Base-by-base conservation (phyloP, 345 rosid genomes). In the Populus euphratica region DNA sequence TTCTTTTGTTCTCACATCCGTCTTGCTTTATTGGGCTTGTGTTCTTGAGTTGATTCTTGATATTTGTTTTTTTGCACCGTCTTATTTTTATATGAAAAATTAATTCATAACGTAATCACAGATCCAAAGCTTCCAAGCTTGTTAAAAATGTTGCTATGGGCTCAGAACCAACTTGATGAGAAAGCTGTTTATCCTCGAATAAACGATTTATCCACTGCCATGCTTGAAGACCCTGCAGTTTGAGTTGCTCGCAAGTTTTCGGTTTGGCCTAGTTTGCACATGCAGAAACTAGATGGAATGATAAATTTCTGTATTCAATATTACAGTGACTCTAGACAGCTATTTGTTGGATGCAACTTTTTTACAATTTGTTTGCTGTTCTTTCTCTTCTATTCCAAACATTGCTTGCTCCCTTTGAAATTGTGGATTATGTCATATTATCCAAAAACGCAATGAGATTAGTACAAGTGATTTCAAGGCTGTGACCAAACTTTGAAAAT, bases 81-180 rank as follows among this genome's bases (percentile, higher is more conserved):
- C 18, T 1, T 43, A 33, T n/a, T 39, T 78, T 33, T 10, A 23
- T 3, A 1, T 5, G 36, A 59, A 9, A 16, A 18, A 1, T 64
- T 29, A 54, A 5, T 31, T 8, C 3, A 62, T 81, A 74, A 13
- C 49, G 61, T 61, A 4, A 47, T 52, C 44, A 20, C 81, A 96
- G 99, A 96, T 76, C 99, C 99, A 8, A 96, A 96, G 86, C 97
- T 96, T 73, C 95, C 97, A 71, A 90, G 91, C 78, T 86, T 94
- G 88, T 86, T 96, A 79, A 96, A 91, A 89, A 94, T 94, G 99
- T 77, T 96, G 88, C 20, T 90, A 65, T 96, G 97, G 97, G 92
- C 94, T 63, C 97, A 96, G 84, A 90, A 83, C 47, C 92, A 91
- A 82, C 95, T 96, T 7, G 98, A 93, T 79, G 94, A 94, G 80